Evolutionary conservation across 495 filamentous ascomycete genomes (phyloP), one percentile per base, ranked within the genome.

Genomic region (Evernia prunastri): DNA sequence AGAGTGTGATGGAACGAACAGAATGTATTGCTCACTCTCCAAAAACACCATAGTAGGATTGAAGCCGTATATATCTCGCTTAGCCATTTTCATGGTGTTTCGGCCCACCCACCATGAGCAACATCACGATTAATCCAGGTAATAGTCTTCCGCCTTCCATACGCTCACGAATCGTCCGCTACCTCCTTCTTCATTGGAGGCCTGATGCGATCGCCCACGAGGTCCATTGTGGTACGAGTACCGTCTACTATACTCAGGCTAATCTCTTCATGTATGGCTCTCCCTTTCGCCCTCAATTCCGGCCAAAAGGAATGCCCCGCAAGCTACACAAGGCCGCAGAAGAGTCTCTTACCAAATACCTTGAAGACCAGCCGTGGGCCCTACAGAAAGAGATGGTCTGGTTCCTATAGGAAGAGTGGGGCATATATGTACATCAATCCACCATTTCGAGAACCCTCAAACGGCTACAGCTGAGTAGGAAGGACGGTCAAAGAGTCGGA

Each of bases 241-340:
- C 37, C 11, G 58, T 60, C 58, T 60, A 60, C 25, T 18, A 39
- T 13, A 60, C 42, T 33, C 58, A 60, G 35, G 11, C 36, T 10
- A 60, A 60, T 25, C 58, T 60, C 37, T 60, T 60, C 35, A 60
- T 60, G 37, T 60, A 40, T 42, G 58, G 58, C 31, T 60, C 58
- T 25, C 35, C 58, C n/a, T 60, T 27, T 43, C 27, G 35, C 17
- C 58, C 58, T 60, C 58, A 60, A 60, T 40, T 60, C 27, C 58
- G 58, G 33, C 58, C 31, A 15, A 60, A 60, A 60, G 58, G 58
- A 17, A 8, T 17, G 18, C 58, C 58, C 35, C 42, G 37, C 42
- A 42, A 13, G n/a, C 37, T 60, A n/a, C 31, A 40, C 29, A 42
- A 11, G 31, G 58, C 58, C 23, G 58, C 58, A 15, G 37, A 60